A percentile compares a stretch with the other conserved stretches of the same genome.
Conservation (phyloP, 345 rosid species). For the Brassica incana region DNA sequence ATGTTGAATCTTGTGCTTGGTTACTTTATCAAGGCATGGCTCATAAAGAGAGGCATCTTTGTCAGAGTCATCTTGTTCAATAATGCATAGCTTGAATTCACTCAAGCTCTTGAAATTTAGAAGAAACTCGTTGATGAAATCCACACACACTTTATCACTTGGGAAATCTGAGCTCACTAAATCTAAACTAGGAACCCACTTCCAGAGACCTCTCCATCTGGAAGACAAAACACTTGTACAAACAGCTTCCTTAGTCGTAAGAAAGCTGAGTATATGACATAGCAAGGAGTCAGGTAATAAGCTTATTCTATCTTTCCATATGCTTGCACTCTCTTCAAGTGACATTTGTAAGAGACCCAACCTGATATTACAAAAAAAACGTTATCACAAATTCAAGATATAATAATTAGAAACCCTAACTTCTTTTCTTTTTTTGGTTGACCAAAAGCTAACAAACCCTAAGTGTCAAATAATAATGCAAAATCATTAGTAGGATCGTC, state of each 20-base stretch:
- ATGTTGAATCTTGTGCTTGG: neutral
- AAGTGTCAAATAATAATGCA: neutral
- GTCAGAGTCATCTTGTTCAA: neutral
- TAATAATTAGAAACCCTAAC: too few species aligned
- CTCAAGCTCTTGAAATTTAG: neutral
- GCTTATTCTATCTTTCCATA: neutral
- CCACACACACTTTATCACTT: neutral
- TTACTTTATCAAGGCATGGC: neutral
- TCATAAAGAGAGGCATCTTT: neutral
- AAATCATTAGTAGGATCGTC: neutral
- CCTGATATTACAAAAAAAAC: neutral
- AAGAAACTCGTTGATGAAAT: neutral
- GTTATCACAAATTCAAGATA: neutral
- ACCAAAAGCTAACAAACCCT: neutral
- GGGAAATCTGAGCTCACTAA: neutral
- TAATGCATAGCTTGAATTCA: neutral
- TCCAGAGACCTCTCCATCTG: neutral
- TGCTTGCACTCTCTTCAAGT: neutral
- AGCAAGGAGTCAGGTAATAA: neutral
- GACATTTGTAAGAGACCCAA: neutral
- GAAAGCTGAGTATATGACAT: neutral
- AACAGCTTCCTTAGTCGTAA: neutral
- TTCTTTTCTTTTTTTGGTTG: too few species aligned
- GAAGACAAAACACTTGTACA: neutral
- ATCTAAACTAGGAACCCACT: neutral